Base-by-base conservation (phyloP, 331 rosid species). In the Malus hybrid region DNA sequence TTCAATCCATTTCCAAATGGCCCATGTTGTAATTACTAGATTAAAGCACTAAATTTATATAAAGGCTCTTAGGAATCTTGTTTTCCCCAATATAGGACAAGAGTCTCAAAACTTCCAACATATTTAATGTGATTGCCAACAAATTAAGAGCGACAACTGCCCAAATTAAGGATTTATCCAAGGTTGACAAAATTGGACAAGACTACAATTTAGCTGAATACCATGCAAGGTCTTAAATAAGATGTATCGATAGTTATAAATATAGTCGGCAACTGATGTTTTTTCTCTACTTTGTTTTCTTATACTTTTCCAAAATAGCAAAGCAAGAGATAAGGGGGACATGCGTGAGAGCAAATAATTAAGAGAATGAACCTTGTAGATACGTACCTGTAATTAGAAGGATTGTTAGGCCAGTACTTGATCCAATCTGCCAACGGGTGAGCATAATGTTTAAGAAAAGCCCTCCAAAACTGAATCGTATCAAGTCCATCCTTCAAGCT, bases 371-470 rank as follows among this genome's bases (percentile, higher is more conserved):
- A 12, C 3, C 14, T 11, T 70, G 11, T 8, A 19, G 18, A 61
- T 11, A 52, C 10, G 16, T 66, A 80, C 90, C 86, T 82, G 70
- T 84, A 88, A 4, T 33, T 50, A 0, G 62, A 70, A 34, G 93
- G 93, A 75, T 78, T 84, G 71, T 71, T 8, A 7, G 89, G 90
- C 89, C 89, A 82, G 42, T 55, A 19, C 22, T 80, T 66, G 26
- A 82, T 80, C 86, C 87, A 88, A 26, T 82, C 82, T 15, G 77
- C 66, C 62, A 86, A 82, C 3, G 93, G 90, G 77, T 84, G 78
- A 12, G 89, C 86, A 33, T 84, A 84, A 52, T 89, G 93, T 66
- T 89, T 89, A 65, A 89, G 93, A 72, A 86, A 83, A 10, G 77
- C 70, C 81, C 93, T 82, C 84, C 88, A 81, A 73, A 81, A 82